Base-by-base conservation (phyloP, 148 eudicot genomes). In the Rhododendron mucronatum region DNA sequence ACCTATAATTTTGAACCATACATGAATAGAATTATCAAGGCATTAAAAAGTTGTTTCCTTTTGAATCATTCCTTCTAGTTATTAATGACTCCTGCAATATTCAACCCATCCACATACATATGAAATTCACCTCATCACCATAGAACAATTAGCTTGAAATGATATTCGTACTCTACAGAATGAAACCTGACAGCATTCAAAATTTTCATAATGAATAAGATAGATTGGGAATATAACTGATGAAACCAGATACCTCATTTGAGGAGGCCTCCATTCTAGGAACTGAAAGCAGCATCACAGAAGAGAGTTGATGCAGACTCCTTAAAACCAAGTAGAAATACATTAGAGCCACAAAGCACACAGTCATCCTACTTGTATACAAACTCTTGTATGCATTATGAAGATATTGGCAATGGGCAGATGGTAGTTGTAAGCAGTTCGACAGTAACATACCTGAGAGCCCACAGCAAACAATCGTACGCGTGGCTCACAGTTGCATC, bases 401-500 rank as follows among this genome's bases (percentile, higher is more conserved):
- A 53, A 86, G 12, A 44, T 59, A 75, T 28, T 71, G 47, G 77
- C n/a, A 3, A 48, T 21, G 6, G 37, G 33, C 67, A 83, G 23
- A 59, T 57, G 28, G 57, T 77, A 82, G 13, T 75, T 55, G 37
- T 78, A 65, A 30, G 14, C 23, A 47, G 37, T 21, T 84, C 26
- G 51, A 79, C 69, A 41, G 88, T 53, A 87, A 84, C 93, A 82
- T 91, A 96, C 99, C 98, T 89, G 84, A 95, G 81, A 82, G 95
- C 93, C 99, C 99, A 97, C 41, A 93, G 88, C 78, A 97, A 90
- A 89, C 93, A 93, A 88, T 94, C 99, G 88, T 95, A 95, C 83
- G 92, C 82, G 90, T 95, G 96, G 87, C 92, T 93, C 87, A 87
- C 84, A 86, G 88, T 94, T 39, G 97, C 98, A 85, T 91, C 94